Percentiles rank a stretch among this genome's conserved stretches.
Conservation (phyloP, 495 filamentous ascomycete genomes). For the Neurospora sublineolata region DNA sequence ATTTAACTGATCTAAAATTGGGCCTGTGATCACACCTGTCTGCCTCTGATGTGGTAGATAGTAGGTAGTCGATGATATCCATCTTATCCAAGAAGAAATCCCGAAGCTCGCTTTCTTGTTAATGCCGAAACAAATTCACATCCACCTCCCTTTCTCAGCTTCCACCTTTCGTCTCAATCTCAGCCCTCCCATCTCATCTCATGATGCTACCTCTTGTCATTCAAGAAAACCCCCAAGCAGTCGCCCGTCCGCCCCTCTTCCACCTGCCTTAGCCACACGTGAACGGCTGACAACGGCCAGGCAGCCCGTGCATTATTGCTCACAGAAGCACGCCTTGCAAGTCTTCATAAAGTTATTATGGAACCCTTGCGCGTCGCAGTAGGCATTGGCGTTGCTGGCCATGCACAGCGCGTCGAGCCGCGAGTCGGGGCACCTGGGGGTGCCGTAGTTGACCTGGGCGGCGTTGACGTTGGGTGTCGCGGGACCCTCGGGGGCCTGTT, state of each 20-base stretch:
- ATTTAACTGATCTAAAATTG: not conserved
- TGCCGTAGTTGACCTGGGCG: conserved; percentile 2
- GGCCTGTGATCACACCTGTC: not conserved
- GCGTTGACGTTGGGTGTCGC: not conserved
- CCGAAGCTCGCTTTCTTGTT: not conserved
- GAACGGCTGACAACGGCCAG: not conserved
- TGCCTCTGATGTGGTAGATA: not conserved
- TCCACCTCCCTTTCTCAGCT: too few species aligned
- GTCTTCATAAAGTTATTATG: conserved; percentile 10
- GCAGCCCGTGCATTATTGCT: not conserved
- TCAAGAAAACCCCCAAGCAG: not conserved
- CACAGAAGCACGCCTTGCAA: conserved; percentile 3
- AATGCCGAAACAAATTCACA: not conserved
- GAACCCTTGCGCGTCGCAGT: conserved; percentile 14
- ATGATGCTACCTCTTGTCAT: too few species aligned
- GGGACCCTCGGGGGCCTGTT: not conserved
- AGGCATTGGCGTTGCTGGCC: conserved; percentile 6
- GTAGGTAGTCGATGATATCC: not conserved
- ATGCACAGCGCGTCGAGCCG: conserved; percentile 9
- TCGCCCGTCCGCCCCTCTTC: too few species aligned
- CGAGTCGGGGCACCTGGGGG: conserved; percentile 8
- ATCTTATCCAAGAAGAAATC: not conserved
- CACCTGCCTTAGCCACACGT: too few species aligned
- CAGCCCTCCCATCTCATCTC: too few species aligned
- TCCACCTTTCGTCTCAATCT: too few species aligned